These are phyloP conservation scores for Rhodotorula kratochvilovae DNA, from an alignment of 768 basidiomycete genomes.

Conservation along the genomic window DNA sequence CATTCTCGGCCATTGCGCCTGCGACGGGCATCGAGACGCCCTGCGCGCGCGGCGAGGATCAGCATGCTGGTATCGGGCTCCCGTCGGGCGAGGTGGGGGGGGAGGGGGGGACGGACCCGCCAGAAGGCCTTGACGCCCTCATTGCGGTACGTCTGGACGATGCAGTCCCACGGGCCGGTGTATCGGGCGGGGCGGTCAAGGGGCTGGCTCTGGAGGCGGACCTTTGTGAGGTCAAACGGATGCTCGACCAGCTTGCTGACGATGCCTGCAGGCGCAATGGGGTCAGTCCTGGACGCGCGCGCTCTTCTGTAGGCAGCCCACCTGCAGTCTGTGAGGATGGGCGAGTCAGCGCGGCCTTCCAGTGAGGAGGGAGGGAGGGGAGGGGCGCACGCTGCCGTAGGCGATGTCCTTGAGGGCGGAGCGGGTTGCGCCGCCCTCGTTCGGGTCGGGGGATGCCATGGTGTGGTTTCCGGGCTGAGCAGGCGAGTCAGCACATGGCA, in stretches of 20 bases:
- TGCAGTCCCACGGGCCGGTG: conserved; percentile 80
- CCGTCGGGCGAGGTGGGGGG: conserved; percentile 27
- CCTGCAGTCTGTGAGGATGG: conserved; percentile 33
- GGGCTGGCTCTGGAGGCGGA: conserved; percentile 85
- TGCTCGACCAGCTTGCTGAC: conserved; percentile 79
- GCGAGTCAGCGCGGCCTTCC: neutral
- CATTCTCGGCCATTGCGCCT: conserved; percentile 90
- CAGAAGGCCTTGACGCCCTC: conserved; percentile 84
- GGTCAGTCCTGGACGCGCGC: neutral
- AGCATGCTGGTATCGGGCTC: neutral
- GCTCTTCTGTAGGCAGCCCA: neutral
- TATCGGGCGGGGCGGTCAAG: conserved; percentile 67
- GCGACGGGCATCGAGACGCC: conserved; percentile 85
- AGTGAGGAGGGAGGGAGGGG: neutral
- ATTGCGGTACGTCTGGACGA: conserved; percentile 68
- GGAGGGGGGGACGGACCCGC: conserved; percentile 56
- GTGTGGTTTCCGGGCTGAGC: neutral
- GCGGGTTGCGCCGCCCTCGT: neutral
- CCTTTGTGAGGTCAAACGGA: conserved; percentile 92
- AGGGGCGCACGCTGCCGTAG: conserved; percentile 35
- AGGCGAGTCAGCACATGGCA: conserved; percentile 14
- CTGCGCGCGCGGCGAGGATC: conserved; percentile 48
- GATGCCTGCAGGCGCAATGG: conserved; percentile 71
- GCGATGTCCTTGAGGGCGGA: conserved; percentile 38
- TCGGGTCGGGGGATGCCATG: neutral